These are phyloP conservation scores for Globisporangium camurandrum DNA, from an alignment of 352 stramenopile genomes.

Conservation along the genomic window DNA sequence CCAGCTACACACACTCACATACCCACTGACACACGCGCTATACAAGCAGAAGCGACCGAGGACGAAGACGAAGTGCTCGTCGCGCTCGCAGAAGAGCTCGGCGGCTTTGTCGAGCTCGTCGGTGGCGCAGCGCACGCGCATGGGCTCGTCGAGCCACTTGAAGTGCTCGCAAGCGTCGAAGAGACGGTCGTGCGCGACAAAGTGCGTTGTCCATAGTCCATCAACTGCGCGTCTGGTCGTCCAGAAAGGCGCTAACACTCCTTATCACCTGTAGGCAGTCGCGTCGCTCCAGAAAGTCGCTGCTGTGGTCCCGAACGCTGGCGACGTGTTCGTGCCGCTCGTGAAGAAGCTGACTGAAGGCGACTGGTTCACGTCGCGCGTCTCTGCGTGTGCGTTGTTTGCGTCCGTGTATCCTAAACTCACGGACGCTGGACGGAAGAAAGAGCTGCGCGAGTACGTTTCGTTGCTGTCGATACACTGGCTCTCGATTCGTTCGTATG, in stretches of 20 bases:
- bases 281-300: slow-evolving; percentile 71
- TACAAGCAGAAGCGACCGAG: slow-evolving; percentile 62
- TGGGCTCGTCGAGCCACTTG: slow-evolving; percentile 83
- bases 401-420: slow-evolving; percentile 64
- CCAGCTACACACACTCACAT: slow-evolving; percentile 4
- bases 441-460: slow-evolving; percentile 79
- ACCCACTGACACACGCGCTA: neutral
- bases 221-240: no score
- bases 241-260: no score
- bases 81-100: slow-evolving; percentile 86
- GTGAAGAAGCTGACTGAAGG: slow-evolving; percentile 72
- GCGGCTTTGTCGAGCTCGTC: slow-evolving; percentile 85
- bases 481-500: neutral
- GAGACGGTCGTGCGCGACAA: slow-evolving; percentile 93
- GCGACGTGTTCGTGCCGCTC: slow-evolving; percentile 64
- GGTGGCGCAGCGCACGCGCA: slow-evolving; percentile 59
- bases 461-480: neutral
- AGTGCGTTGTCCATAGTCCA: no score
- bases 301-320: slow-evolving; percentile 48
- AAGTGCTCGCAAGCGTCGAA: slow-evolving; percentile 88
- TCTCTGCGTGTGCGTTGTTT: slow-evolving; percentile 82
- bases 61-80: slow-evolving; percentile 93
- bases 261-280: no score
- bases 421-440: slow-evolving; percentile 51
- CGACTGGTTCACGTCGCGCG: slow-evolving; percentile 87